A percentile compares a stretch with the other conserved stretches of the same genome.
Evolutionary conservation across 768 basidiomycete genomes (phyloP).

Genomic region (Termitomyces heimii): DNA sequence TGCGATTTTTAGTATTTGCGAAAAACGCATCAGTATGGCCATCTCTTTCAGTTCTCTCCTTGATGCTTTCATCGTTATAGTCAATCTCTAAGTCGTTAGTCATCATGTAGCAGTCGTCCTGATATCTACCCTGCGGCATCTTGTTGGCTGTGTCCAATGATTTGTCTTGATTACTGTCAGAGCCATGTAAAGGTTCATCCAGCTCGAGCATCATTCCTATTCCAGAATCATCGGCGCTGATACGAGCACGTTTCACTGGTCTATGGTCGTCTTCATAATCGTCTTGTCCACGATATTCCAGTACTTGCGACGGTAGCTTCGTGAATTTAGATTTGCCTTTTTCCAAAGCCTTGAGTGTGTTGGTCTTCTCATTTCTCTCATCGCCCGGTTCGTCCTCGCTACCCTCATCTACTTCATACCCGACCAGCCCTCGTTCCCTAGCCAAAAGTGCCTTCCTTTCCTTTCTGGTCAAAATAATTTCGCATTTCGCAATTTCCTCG

Average conservation of each 20-base stretch:
- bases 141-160: background rate
- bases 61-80: background rate
- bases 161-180: background rate
- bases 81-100: background rate
- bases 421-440: background rate
- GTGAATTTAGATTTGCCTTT: background rate
- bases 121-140: background rate
- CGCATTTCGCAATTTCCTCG: slow-evolving; percentile 14
- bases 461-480: slow-evolving; percentile 34
- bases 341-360: background rate
- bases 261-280: background rate
- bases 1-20: background rate
- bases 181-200: slow-evolving; percentile 3
- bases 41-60: background rate
- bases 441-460: slow-evolving; percentile 26
- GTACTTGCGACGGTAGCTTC: background rate
- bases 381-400: background rate
- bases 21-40: background rate
- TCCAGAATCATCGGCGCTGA: slow-evolving; percentile 18
- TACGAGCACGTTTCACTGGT: slow-evolving; percentile 14
- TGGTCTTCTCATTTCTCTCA: background rate
- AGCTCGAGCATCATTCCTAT: slow-evolving; percentile 12
- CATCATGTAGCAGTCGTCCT: background rate
- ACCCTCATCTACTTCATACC: background rate
- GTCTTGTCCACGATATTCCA: background rate